Base-by-base conservation (phyloP, 192 early-diverging fungal species). In the Coemansia nantahalensis region DNA sequence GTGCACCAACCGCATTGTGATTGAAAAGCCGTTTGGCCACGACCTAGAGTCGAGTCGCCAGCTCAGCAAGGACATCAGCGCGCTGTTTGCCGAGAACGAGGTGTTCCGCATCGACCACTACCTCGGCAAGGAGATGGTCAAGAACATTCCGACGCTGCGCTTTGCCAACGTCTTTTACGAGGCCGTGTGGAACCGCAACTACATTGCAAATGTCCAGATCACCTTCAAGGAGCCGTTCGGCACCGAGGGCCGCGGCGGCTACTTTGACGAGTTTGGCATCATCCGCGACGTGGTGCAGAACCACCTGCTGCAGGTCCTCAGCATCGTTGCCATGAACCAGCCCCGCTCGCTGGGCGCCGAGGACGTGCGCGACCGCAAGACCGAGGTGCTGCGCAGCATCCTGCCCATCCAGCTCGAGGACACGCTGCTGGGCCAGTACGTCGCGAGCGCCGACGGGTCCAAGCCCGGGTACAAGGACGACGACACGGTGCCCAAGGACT, bases 41-140 rank as follows among this genome's bases (percentile, higher is more conserved):
- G 95, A 98, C 61, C 78, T 86, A 22, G 91, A 88, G 1, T 90
- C 87, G 39, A 89, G 85, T 40, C 80, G 86, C 46, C 75, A 83
- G 58, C 81, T 98, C 10, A 83, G 76, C 35, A 51, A 50, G n/a
- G 82, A 85, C 3, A 76, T 98, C 26, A 84, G 86, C 21, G 73
- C 80, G 10, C 68, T 90, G 46, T 98, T 90, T 80, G 68, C 69
- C 14, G 95, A 98, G 56, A 82, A 93, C 21, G 94, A 96, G 87
- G 91, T 95, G 45, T 97, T 93, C 81, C 88, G 95, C 47, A 98
- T 98, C 57, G 95, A 98, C 67, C 95, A 98, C 69, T 98, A 98
- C 57, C 84, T 98, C 30, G 95, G 95, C 53, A 98, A 98, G 70
- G 95, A 98, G 63, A 98, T 98, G 95, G 94, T 98, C 57, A 98